Conservation (phyloP, 192 early-diverging fungal species). For the Chytriomyces sp. region DNA sequence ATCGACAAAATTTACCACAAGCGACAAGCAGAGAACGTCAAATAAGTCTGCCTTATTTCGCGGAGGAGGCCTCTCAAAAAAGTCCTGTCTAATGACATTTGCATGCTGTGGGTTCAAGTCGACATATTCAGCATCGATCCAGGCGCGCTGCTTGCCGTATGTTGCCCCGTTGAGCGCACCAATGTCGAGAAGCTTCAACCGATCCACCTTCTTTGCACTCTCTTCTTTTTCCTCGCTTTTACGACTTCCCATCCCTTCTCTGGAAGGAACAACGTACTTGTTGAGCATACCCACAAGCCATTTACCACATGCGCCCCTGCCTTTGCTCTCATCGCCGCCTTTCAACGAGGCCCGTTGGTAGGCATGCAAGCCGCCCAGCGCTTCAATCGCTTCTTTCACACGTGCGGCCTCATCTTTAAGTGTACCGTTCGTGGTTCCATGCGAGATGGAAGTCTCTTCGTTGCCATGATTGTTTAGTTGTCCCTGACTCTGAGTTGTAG, state of each 20-base stretch:
- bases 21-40: constrained; percentile 77
- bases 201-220: constrained; percentile 16
- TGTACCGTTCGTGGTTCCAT: not conserved
- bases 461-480: not conserved
- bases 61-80: constrained; percentile 71
- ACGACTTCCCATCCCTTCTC: not conserved
- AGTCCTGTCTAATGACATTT: constrained; percentile 77
- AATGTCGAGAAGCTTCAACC: constrained; percentile 76
- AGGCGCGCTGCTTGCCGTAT: constrained; percentile 68
- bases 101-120: constrained; percentile 87
- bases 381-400: constrained; percentile 50
- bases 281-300: constrained; percentile 75
- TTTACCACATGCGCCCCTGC: constrained; percentile 75
- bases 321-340: constrained; percentile 82
- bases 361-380: constrained; percentile 83
- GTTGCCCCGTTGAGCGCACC: constrained; percentile 81
- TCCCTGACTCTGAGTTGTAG: not conserved
- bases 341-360: constrained; percentile 82
- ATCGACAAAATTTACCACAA: constrained; percentile 91
- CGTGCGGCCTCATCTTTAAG: not conserved
- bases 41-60: constrained; percentile 54
- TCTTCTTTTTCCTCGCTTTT: not conserved
- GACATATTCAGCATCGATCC: constrained; percentile 77
- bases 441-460: no score
- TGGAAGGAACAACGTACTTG: constrained; percentile 11